Evolutionary conservation across 257 asterid species (phyloP), one percentile per base, ranked within the genome.

Genomic region (Capsicum baccatum): DNA sequence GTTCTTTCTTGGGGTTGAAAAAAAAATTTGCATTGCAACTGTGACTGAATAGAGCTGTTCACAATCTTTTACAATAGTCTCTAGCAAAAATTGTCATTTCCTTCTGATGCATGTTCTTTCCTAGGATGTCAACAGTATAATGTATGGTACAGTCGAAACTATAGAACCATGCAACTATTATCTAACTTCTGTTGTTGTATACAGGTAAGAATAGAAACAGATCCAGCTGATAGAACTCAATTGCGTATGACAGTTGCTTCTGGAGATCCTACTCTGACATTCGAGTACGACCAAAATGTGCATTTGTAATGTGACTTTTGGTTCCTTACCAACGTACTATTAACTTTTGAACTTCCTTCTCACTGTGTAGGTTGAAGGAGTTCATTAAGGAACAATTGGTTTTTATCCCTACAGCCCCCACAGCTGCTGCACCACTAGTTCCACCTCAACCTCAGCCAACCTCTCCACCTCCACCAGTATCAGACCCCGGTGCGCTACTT

Each of bases 171-270:
- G 26, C 67, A 35, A 63, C 60, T 79, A 16, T 73, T n/a, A 26
- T 17, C 82, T 79, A 78, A 58, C 83, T 26, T 33, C 33, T 78
- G 56, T 82, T 63, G 81, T 50, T 56, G 74, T 81, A 64, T 86
- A 84, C 92, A 95, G 99, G 78, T 91, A 85, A 92, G 99, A 93
- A 90, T 95, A 86, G 99, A 95, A 92, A 95, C 99, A 17, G 99
- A 95, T 89, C 99, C 99, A 69, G 96, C 99, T 8, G 99, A 95
- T 87, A 91, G 99, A 91, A 93, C 99, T 39, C 99, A 95, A 87
- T 83, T 95, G 86, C 97, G 99, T 9, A 91, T 94, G 94, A 95
- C 98, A 3, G 86, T 92, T 86, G 97, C 98, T 84, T 94, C 99
- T 0, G 99, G 99, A 86, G 98, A 94, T 88, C 94, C 97, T 79